These are phyloP conservation scores for Fraxinus americana DNA, from an alignment of 257 asterid species.

Conservation along the genomic window DNA sequence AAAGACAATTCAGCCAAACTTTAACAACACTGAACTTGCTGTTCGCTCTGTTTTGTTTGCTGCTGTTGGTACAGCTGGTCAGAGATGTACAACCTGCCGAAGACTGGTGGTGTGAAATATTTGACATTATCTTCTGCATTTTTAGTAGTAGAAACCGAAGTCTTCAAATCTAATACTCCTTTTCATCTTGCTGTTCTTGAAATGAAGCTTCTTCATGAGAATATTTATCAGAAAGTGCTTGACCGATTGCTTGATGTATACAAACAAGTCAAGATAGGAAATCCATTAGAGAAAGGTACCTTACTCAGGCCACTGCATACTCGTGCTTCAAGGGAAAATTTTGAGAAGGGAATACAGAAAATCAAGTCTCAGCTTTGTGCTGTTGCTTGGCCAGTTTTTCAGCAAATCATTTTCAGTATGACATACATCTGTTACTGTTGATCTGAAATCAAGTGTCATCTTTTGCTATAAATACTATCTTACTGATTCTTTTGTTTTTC, in stretches of 20 bases:
- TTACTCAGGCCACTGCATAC: constrained; percentile 96
- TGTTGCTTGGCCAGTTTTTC: constrained; percentile 10
- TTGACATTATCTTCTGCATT: constrained; percentile 9
- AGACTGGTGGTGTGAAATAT: constrained; percentile 68
- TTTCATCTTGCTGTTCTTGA: constrained; percentile 5
- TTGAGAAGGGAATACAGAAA: constrained; percentile 69
- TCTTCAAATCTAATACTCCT: constrained; percentile 15
- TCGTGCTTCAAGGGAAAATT: constrained; percentile 64
- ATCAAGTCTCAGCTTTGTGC: constrained; percentile 69
- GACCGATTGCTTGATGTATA: constrained; percentile 73
- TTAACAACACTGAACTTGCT: constrained; percentile 63
- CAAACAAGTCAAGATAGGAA: constrained; percentile 89
- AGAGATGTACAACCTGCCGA: constrained; percentile 97
- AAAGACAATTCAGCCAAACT: too few species aligned
- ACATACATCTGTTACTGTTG: neutral
- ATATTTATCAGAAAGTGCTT: constrained; percentile 74
- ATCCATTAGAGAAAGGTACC: constrained; percentile 85
- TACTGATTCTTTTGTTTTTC: neutral
- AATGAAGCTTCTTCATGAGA: constrained; percentile 86
- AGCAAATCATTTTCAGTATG: neutral
- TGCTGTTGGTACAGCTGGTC: constrained; percentile 99
- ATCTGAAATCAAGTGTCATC: neutral
- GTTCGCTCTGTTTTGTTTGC: constrained; percentile 94
- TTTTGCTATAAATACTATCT: neutral
- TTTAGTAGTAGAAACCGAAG: constrained; percentile 1